Evolutionary conservation across 331 rosid genomes (phyloP).

Genomic region (Malus hybrid): DNA sequence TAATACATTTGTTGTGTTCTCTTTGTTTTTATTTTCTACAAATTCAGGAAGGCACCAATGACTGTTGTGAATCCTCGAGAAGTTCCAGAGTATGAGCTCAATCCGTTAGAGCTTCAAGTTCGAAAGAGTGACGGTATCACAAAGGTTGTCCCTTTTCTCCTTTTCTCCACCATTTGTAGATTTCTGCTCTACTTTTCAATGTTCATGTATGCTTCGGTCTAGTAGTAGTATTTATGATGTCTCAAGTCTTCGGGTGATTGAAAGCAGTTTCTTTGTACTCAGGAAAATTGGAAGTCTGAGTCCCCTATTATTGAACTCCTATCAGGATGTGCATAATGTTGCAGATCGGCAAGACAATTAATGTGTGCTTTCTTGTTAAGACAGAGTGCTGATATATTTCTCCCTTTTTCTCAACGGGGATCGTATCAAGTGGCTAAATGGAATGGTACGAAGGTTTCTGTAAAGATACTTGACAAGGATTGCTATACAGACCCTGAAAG

Average conservation of each 20-base stretch:
- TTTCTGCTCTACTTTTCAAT: not conserved
- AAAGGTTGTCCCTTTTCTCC: slow-evolving; percentile 35
- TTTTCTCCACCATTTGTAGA: not conserved
- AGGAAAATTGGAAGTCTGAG: not conserved
- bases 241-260: not conserved
- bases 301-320: not conserved
- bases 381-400: slow-evolving; percentile 7
- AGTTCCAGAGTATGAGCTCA: slow-evolving; percentile 98
- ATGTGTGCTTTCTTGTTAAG: not conserved
- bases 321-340: not conserved
- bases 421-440: slow-evolving; percentile 95
- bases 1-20: slow-evolving; percentile 16
- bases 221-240: not conserved
- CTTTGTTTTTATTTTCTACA: slow-evolving; percentile 32
- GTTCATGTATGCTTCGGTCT: not conserved
- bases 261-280: not conserved
- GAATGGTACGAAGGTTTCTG: slow-evolving; percentile 97
- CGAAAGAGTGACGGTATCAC: slow-evolving; percentile 87
- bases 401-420: slow-evolving; percentile 45
- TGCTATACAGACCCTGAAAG: slow-evolving; percentile 71
- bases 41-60: slow-evolving; percentile 92
- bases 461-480: slow-evolving; percentile 89
- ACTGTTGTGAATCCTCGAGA: slow-evolving; percentile 94
- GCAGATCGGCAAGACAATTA: not conserved
- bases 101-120: slow-evolving; percentile 93